Evolutionary conservation across 2,329 filamentous ascomycete genomes (phyloP), one percentile per base, ranked within the genome.

Genomic region (Ambrosiella beaveri): DNA sequence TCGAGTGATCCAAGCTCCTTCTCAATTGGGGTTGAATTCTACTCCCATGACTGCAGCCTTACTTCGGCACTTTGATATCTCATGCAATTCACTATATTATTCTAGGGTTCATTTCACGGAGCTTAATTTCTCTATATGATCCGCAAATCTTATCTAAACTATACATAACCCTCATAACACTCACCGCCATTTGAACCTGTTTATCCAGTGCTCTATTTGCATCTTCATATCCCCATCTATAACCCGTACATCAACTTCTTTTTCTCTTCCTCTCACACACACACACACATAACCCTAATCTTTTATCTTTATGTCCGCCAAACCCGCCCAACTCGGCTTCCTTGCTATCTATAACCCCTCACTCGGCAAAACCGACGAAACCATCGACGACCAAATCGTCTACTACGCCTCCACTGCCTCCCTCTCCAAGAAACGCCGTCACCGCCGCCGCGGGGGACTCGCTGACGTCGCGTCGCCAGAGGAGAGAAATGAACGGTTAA

Each of bases 271-370:
- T 39, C 44, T 17, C 55, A 59, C 50, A 36, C 45, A 12, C 50
- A 8, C 54, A 62, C 44, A 49, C 41, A 47, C 8, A 54, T 41
- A 52, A 35, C 56, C 27, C 54, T 54, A 57, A 45, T 39, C 12
- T 90, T 93, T 49, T 91, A 91, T 40, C 37, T 19, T n/a, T 7
- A 60, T 60, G 59, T 57, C 59, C 15, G 51, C 52, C 45, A 54
- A 47, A 39, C 59, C 56, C 9, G 59, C 59, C 40, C 59, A 61
- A 41, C 80, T 97, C 37, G 86, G 87, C 65, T 97, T 93, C 69
- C 78, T 98, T 51, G 83, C 91, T 68, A 94, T 98, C 68, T 98
- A 95, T 76, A 97, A 95, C 69, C 93, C 94, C 39, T 81, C 84
- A 5, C 78, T 94, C 50, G 84, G 86, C 65, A 67, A 65, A 49